Base-by-base conservation (phyloP, 2,329 filamentous ascomycete genomes). In the Paecilomyces sp. region DNA sequence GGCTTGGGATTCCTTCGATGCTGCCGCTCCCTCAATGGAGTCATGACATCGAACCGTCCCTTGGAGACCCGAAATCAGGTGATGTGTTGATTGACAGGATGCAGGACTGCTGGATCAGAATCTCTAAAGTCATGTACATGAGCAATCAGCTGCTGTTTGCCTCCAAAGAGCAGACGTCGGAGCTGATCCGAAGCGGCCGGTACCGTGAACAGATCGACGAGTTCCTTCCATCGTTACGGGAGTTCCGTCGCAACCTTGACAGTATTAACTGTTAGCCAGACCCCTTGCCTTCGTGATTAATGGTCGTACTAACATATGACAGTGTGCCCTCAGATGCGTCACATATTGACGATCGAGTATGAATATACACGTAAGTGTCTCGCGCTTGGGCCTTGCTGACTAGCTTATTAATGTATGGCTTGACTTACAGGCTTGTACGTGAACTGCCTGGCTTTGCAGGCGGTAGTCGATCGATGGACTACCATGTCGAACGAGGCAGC, bases 1-100 rank as follows among this genome's bases (percentile, higher is more conserved):
- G 94, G 18, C 83, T 99, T 11, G 92, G 92, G 1, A 90, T 95
- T 80, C 96, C 92, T 0, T 96, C 91, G 57, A 96, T 97, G 91
- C 88, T 96, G 1, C 92, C 92, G 2, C 67, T 77, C 34, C 71
- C 75, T 5, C 73, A 77, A 60, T 78, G 75, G 74, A 70, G 73
- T 22, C 70, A 71, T 57, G 74, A 76, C 58, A 73, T 73, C 18
- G 71, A 74, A 41, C 70, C 73, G 13, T 67, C 67, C 4, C 58
- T 66, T 58, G 66, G 68, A 52, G 67, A 72, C 50, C 64, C 63
- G 12, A 68, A 73, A 11, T 65, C 64, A 18, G 67, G 67, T 4
- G 71, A 77, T 61, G 64, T 67, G 8, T 67, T 73, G n/a, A 77
- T 85, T 61, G 84, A 87, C 65, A 74, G 79, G 33, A 84, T 86